phyloP scores from a whole-genome alignment of 805 yeast species.

The Yarrowia yakushimensis region DNA sequence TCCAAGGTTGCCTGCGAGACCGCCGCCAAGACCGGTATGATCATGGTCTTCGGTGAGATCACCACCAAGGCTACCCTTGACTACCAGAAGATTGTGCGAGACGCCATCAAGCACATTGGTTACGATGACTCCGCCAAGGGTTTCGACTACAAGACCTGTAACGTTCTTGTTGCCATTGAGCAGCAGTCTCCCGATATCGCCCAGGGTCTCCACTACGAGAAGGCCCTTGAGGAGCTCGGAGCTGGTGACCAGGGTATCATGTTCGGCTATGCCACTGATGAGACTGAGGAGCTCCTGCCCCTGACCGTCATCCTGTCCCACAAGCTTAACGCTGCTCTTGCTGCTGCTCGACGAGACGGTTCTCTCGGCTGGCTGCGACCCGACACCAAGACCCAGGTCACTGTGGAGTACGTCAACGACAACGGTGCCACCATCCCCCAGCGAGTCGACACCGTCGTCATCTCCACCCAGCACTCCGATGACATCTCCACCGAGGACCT shows the following conservation, averaged over 20 bases:
- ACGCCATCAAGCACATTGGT: conserved; percentile 97
- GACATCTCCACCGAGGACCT: conserved; percentile 90
- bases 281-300: conserved; percentile 96
- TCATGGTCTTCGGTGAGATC: conserved; percentile 98
- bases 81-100: conserved; percentile 96
- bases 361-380: conserved; percentile 96
- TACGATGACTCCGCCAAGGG: conserved; percentile 95
- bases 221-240: conserved; percentile 94
- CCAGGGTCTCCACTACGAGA: conserved; percentile 96
- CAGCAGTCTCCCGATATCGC: conserved; percentile 99
- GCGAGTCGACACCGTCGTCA: conserved; percentile 96
- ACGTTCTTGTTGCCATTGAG: conserved; percentile 97
- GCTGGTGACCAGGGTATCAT: conserved; percentile 99
- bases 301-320: conserved; percentile 91
- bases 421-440: conserved; percentile 93
- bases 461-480: conserved; percentile 97
- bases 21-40: conserved; percentile 98
- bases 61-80: conserved; percentile 94
- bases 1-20: conserved; percentile 99
- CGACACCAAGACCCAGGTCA: conserved; percentile 99
- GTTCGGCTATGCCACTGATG: conserved; percentile 99
- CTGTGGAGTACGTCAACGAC: conserved; percentile 91
- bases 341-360: conserved; percentile 96
- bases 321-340: conserved; percentile 93
- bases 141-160: conserved; percentile 98